Percentiles rank a stretch among this genome's conserved stretches.
Evolutionary conservation across 768 basidiomycete genomes (phyloP).

Genomic region (Arthromyces matolae): DNA sequence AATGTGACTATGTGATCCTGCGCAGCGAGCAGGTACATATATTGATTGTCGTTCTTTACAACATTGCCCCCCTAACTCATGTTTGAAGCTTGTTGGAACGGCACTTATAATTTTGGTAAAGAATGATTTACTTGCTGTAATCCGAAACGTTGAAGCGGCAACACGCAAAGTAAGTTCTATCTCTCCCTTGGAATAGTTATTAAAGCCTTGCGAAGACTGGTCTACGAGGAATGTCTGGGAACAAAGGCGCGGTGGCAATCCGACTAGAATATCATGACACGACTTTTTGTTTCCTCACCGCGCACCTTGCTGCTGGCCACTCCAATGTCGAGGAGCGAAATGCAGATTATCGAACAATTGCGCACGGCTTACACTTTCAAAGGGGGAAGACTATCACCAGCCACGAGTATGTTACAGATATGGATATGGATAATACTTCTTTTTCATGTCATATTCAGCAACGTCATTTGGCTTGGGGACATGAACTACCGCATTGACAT

Average conservation of each 20-base stretch:
- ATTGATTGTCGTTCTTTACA: background rate
- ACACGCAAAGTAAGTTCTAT: constrained; percentile 69
- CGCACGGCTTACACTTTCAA: constrained; percentile 77
- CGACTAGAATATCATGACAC: constrained; percentile 90
- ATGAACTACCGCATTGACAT: constrained; percentile 93
- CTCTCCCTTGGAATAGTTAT: background rate
- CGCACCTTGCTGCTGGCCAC: constrained; percentile 96
- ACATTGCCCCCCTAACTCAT: constrained; percentile 10
- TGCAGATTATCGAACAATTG: constrained; percentile 87
- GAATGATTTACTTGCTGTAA: constrained; percentile 66
- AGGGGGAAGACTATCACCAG: constrained; percentile 84
- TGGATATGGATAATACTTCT: background rate
- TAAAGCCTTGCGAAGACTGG: constrained; percentile 60
- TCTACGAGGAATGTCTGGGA: constrained; percentile 90
- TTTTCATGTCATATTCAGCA: constrained; percentile 41
- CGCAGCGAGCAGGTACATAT: constrained; percentile 82
- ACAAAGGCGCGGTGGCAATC: constrained; percentile 95
- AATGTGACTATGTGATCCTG: constrained; percentile 75
- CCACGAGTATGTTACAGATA: constrained; percentile 69
- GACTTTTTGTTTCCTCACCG: constrained; percentile 91
- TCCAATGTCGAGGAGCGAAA: constrained; percentile 87
- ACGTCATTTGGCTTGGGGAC: constrained; percentile 92
- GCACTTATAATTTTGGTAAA: constrained; percentile 85
- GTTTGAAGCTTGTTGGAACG: constrained; percentile 83
- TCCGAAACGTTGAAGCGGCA: constrained; percentile 89